Evolutionary conservation across 345 rosid genomes (phyloP).

Genomic region (Hibiscus mutabilis): DNA sequence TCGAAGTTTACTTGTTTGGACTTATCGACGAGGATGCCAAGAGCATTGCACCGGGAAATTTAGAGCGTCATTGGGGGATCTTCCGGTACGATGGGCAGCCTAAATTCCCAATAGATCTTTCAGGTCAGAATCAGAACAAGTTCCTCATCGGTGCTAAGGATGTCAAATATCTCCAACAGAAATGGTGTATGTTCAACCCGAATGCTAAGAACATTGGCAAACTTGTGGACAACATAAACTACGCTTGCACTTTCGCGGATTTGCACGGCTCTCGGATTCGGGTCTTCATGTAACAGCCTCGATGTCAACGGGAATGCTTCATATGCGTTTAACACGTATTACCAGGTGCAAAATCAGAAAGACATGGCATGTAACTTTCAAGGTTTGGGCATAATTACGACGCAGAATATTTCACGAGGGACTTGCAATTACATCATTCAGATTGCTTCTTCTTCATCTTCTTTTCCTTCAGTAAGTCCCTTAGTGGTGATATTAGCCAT

Average conservation of each 20-base stretch:
- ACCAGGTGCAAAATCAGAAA: slow-evolving; percentile 56
- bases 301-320: slow-evolving; percentile 64
- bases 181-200: slow-evolving; percentile 78
- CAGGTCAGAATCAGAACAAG: slow-evolving; percentile 61
- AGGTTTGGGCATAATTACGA: slow-evolving; percentile 43
- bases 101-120: slow-evolving; percentile 53
- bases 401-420: slow-evolving; percentile 55
- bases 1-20: slow-evolving; percentile 63
- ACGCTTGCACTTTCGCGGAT: slow-evolving; percentile 56
- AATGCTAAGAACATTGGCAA: slow-evolving; percentile 46
- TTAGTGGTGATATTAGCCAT: not conserved
- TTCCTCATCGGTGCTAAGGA: slow-evolving; percentile 42
- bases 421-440: slow-evolving; percentile 60
- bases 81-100: slow-evolving; percentile 78
- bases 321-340: slow-evolving; percentile 66
- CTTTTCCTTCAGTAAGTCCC: slow-evolving; percentile 9
- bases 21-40: slow-evolving; percentile 81
- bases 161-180: slow-evolving; percentile 50
- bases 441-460: slow-evolving; percentile 17
- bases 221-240: slow-evolving; percentile 58
- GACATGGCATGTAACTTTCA: slow-evolving; percentile 54
- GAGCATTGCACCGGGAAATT: slow-evolving; percentile 79
- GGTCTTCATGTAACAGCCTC: slow-evolving; percentile 55
- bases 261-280: slow-evolving; percentile 60
- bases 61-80: slow-evolving; percentile 69